phyloP scores from a whole-genome alignment of 495 filamentous ascomycete species.

The Lepraria neglecta region DNA sequence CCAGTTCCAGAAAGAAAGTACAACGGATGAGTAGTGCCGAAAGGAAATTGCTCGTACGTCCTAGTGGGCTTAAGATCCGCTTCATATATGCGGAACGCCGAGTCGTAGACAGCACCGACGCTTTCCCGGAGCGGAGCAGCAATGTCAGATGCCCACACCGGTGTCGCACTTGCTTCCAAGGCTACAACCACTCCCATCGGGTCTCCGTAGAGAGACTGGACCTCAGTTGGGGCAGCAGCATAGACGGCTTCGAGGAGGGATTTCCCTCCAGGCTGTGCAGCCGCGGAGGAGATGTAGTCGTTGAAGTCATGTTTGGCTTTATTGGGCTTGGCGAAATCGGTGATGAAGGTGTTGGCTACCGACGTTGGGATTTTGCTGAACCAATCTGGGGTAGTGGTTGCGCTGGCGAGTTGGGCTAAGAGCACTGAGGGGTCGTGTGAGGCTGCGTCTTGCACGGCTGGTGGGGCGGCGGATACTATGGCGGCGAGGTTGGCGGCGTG shows the following conservation, averaged over 20 bases:
- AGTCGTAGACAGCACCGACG: background rate
- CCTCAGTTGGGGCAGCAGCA: background rate
- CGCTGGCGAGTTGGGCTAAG: background rate
- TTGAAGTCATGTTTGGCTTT: background rate
- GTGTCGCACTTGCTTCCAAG: background rate
- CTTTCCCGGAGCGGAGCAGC: background rate
- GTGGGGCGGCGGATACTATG: background rate
- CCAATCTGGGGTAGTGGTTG: background rate
- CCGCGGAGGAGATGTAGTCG: background rate
- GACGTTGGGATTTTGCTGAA: background rate
- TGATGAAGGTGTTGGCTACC: background rate
- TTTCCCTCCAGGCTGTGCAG: background rate
- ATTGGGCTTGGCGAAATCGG: background rate
- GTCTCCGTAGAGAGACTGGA: background rate
- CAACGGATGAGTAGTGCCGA: too few relatives aligned
- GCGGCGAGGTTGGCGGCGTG: background rate
- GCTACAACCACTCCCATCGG: background rate
- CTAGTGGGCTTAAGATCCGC: background rate
- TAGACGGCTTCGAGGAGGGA: slow-evolving; percentile 2
- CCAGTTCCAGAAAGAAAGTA: background rate
- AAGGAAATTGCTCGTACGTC: background rate
- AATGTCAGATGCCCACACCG: background rate
- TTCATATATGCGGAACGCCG: background rate
- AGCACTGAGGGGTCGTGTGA: background rate
- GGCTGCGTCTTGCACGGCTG: background rate